phyloP scores from a whole-genome alignment of 2,329 filamentous ascomycete species.

The Trichoderma pleuroti region DNA sequence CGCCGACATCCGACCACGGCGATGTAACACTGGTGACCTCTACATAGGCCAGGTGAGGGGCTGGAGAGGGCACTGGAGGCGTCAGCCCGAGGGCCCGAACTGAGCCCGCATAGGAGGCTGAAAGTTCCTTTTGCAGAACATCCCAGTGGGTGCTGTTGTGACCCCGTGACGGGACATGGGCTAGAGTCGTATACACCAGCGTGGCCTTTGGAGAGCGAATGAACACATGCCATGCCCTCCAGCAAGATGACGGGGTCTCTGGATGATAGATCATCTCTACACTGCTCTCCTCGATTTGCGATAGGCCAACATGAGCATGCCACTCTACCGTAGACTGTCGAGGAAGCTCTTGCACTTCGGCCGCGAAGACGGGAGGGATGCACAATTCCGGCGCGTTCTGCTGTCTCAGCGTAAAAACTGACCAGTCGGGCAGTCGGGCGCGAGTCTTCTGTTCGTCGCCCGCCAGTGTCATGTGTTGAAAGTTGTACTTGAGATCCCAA shows the following conservation, averaged over 20 bases:
- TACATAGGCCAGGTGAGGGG: conserved; percentile 34
- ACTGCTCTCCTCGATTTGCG: conserved; percentile 29
- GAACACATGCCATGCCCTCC: conserved; percentile 32
- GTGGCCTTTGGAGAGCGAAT: conserved; percentile 23
- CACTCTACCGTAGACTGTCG: conserved; percentile 76
- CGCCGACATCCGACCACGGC: conserved; percentile 20
- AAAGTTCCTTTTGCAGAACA: conserved; percentile 23
- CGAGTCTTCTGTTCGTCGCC: conserved; percentile 26
- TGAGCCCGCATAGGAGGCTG: conserved; percentile 24
- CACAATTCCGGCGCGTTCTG: conserved; percentile 34
- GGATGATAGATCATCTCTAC: conserved; percentile 26
- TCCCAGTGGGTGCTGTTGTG: neutral
- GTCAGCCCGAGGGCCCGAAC: conserved; percentile 24
- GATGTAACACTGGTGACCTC: conserved; percentile 25
- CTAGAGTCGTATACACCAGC: conserved; percentile 33
- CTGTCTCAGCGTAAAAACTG: conserved; percentile 38
- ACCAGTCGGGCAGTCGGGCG: conserved; percentile 49
- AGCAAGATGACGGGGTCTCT: conserved; percentile 23
- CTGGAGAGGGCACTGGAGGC: neutral
- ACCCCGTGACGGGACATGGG: conserved; percentile 18
- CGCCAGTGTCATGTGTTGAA: conserved; percentile 43
- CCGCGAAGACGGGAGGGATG: conserved; percentile 67
- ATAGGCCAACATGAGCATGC: conserved; percentile 65
- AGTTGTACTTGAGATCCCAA: conserved; percentile 64
- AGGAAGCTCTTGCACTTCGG: conserved; percentile 74